phyloP scores from a whole-genome alignment of 2,329 filamentous ascomycete genomes.

The Fusarium pseudograminearum region DNA sequence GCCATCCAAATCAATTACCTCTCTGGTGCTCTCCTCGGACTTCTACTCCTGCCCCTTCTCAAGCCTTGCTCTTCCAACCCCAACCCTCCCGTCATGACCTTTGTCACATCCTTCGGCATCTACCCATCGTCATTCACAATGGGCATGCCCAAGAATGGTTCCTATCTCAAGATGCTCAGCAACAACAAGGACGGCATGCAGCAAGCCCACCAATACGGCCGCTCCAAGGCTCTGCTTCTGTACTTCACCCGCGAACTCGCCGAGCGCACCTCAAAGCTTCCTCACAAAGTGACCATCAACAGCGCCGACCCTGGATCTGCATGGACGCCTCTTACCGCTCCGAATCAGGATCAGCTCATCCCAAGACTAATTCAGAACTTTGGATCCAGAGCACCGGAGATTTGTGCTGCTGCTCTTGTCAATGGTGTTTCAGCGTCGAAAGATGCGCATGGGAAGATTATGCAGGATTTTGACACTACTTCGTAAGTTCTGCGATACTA shows the following conservation, averaged over 20 bases:
- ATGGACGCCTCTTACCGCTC: slow-evolving; percentile 54
- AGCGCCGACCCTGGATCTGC: slow-evolving; percentile 55
- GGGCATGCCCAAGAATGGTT: slow-evolving; percentile 49
- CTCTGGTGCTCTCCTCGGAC: slow-evolving; percentile 51
- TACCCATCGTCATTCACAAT: slow-evolving; percentile 55
- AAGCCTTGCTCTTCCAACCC: slow-evolving; percentile 50
- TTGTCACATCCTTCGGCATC: slow-evolving; percentile 55
- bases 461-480: slow-evolving; percentile 54
- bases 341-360: slow-evolving; percentile 53
- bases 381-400: slow-evolving; percentile 52
- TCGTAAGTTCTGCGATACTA: slow-evolving; percentile 44
- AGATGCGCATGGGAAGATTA: slow-evolving; percentile 53
- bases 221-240: slow-evolving; percentile 54
- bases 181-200: slow-evolving; percentile 54
- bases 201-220: slow-evolving; percentile 55
- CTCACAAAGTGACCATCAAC: slow-evolving; percentile 52
- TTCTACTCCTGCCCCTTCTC: slow-evolving; percentile 51
- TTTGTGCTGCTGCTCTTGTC: slow-evolving; percentile 54
- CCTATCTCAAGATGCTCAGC: slow-evolving; percentile 53
- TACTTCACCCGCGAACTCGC: slow-evolving; percentile 55
- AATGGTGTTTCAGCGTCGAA: slow-evolving; percentile 52
- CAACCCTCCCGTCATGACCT: slow-evolving; percentile 53
- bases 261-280: slow-evolving; percentile 36
- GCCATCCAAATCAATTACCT: slow-evolving; percentile 55
- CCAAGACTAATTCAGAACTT: slow-evolving; percentile 56